phyloP scores from a whole-genome alignment of 2,329 filamentous ascomycete species.

The Aspergillus fumigatiaffinis region DNA sequence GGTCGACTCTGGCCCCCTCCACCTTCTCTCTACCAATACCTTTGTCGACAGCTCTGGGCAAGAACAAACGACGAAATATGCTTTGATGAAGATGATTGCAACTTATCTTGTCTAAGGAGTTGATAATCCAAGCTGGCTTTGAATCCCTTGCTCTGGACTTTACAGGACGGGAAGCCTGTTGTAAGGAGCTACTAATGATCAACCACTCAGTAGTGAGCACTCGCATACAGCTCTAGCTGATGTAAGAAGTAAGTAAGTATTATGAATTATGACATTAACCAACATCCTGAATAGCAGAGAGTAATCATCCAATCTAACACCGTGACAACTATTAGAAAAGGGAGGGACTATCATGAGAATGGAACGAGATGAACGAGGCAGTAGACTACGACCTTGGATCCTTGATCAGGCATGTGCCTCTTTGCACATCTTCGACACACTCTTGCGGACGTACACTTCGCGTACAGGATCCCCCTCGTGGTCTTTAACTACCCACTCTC shows the following conservation, averaged over 20 bases:
- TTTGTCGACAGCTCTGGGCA: background rate
- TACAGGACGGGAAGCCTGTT: too few relatives aligned
- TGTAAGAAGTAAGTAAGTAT: background rate
- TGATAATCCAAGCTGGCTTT: background rate
- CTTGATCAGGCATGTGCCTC: conserved; percentile 10
- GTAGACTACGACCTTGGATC: background rate
- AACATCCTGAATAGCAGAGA: background rate
- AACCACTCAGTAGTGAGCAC: background rate
- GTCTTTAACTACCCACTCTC: conserved; percentile 66
- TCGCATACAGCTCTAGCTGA: background rate
- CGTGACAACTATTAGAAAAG: too few relatives aligned
- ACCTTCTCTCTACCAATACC: background rate
- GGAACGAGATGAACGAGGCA: background rate
- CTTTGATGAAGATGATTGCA: background rate
- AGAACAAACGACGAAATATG: background rate
- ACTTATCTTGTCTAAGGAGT: background rate
- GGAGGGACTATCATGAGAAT: background rate
- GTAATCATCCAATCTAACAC: background rate
- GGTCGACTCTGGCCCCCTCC: conserved; percentile 4
- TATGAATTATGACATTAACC: background rate
- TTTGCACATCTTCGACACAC: conserved; percentile 24
- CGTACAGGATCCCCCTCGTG: conserved; percentile 64
- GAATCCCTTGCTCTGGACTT: background rate
- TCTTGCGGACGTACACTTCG: conserved; percentile 59
- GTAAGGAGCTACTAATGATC: background rate